A percentile compares a stretch with the other conserved stretches of the same genome.
Evolutionary conservation across 2,329 filamentous ascomycete genomes (phyloP).

Genomic region (Claviceps purpurea): DNA sequence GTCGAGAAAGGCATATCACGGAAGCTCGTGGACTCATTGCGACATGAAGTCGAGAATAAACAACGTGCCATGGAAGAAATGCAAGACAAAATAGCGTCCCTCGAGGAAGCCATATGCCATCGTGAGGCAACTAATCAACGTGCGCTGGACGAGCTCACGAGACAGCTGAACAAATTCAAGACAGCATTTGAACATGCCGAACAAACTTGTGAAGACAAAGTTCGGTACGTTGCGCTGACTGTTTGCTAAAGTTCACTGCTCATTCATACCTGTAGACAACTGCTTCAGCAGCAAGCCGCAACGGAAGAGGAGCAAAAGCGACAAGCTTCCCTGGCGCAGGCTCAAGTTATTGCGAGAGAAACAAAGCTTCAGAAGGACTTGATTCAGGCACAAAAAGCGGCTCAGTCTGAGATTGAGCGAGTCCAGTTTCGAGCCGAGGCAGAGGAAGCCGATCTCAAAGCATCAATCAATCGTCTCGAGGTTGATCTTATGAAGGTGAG

Average conservation of each 20-base stretch:
- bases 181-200: slow-evolving; percentile 14
- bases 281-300: slow-evolving; percentile 14
- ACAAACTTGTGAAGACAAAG: slow-evolving; percentile 28
- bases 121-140: slow-evolving; percentile 61
- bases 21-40: slow-evolving; percentile 77
- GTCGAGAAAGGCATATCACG: slow-evolving; percentile 85
- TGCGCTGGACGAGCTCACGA: slow-evolving; percentile 40
- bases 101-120: slow-evolving; percentile 49
- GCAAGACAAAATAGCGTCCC: slow-evolving; percentile 30
- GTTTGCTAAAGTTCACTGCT: neutral
- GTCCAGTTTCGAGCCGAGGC: slow-evolving; percentile 38
- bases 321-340: slow-evolving; percentile 8
- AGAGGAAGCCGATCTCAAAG: slow-evolving; percentile 49
- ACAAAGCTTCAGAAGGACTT: slow-evolving; percentile 22
- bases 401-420: slow-evolving; percentile 36
- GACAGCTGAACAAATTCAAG: slow-evolving; percentile 16
- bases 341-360: slow-evolving; percentile 11
- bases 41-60: slow-evolving; percentile 63
- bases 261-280: neutral
- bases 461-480: slow-evolving; percentile 47
- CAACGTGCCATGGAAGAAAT: slow-evolving; percentile 37
- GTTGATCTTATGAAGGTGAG: slow-evolving; percentile 47
- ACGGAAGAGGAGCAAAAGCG: slow-evolving; percentile 13
- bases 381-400: slow-evolving; percentile 32
- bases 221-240: slow-evolving; percentile 28